Conservation (phyloP, 2,329 filamentous ascomycete genomes). For the Metarhizium rileyi region DNA sequence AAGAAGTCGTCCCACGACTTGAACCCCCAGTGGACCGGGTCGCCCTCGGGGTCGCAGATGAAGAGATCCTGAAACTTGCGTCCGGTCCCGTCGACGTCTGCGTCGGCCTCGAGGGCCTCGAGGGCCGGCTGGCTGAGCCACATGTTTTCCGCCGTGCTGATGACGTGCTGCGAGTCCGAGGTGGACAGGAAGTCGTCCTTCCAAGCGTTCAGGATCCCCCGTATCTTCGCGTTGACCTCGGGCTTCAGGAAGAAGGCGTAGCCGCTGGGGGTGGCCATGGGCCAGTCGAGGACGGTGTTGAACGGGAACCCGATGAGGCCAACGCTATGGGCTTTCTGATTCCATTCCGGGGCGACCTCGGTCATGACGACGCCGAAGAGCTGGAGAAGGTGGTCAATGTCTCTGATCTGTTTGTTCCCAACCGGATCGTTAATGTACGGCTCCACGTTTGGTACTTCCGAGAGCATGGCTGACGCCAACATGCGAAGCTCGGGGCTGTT, state of each 20-base stretch:
- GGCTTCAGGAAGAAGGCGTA: conserved; percentile 44
- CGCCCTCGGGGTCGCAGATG: conserved; percentile 42
- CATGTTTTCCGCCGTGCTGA: conserved; percentile 32
- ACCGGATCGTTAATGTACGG: conserved; percentile 10
- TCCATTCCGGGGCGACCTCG: conserved; percentile 10
- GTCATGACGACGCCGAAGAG: conserved; percentile 10
- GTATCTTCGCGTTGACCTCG: conserved; percentile 42
- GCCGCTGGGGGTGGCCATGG: conserved; percentile 21
- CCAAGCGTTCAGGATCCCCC: conserved; percentile 47
- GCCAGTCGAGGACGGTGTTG: conserved; percentile 25
- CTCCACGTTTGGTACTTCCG: conserved; percentile 12
- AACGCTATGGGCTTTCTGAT: conserved; percentile 3
- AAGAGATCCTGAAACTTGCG: conserved; percentile 51
- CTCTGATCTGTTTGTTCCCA: conserved; percentile 8
- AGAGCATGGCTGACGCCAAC: conserved; percentile 12
- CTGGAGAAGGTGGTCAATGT: conserved; percentile 12
- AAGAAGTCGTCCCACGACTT: conserved; percentile 64
- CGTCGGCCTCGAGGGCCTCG: conserved; percentile 38
- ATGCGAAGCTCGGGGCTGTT: conserved; percentile 12
- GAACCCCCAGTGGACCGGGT: conserved; percentile 45
- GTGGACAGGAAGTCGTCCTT: conserved; percentile 39
- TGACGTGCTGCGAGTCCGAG: conserved; percentile 41
- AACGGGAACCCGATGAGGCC: conserved; percentile 46
- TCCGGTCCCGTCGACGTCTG: conserved; percentile 32
- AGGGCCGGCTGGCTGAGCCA: conserved; percentile 46